Evolutionary conservation across 1,139 yeast species (phyloP).

Genomic region (Yamadazyma atlantica): DNA sequence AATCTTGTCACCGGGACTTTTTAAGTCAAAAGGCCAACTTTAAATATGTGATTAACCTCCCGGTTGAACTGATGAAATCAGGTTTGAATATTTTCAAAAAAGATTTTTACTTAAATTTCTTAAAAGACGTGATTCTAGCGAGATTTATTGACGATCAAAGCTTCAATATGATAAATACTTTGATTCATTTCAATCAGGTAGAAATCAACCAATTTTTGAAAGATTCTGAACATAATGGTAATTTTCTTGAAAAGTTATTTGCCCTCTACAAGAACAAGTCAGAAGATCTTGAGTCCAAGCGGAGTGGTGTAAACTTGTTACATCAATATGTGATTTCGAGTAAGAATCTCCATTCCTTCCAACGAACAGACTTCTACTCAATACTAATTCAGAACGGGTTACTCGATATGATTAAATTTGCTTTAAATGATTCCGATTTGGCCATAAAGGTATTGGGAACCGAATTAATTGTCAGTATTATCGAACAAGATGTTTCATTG

Average conservation of each 20-base stretch:
- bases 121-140: constrained; percentile 84
- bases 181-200: constrained; percentile 69
- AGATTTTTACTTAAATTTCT: constrained; percentile 74
- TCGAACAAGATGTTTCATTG: constrained; percentile 79
- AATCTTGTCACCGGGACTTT: constrained; percentile 76
- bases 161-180: constrained; percentile 58
- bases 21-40: constrained; percentile 58
- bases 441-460: constrained; percentile 71
- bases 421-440: constrained; percentile 54
- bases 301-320: constrained; percentile 75
- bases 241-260: constrained; percentile 55
- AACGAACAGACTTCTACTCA: constrained; percentile 65
- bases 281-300: constrained; percentile 28
- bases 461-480: constrained; percentile 75
- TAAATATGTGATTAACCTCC: constrained; percentile 72
- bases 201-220: constrained; percentile 69
- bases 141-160: constrained; percentile 80
- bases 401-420: constrained; percentile 68
- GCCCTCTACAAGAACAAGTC: constrained; percentile 42
- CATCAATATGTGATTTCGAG: constrained; percentile 82
- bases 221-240: constrained; percentile 38
- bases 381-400: constrained; percentile 68
- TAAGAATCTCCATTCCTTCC: constrained; percentile 63
- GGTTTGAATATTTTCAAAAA: constrained; percentile 61
- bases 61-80: constrained; percentile 36